A percentile compares a stretch with the other conserved stretches of the same genome.
Evolutionary conservation across 1,139 yeast species (phyloP).

Genomic region (Geotrichum aggregatum): DNA sequence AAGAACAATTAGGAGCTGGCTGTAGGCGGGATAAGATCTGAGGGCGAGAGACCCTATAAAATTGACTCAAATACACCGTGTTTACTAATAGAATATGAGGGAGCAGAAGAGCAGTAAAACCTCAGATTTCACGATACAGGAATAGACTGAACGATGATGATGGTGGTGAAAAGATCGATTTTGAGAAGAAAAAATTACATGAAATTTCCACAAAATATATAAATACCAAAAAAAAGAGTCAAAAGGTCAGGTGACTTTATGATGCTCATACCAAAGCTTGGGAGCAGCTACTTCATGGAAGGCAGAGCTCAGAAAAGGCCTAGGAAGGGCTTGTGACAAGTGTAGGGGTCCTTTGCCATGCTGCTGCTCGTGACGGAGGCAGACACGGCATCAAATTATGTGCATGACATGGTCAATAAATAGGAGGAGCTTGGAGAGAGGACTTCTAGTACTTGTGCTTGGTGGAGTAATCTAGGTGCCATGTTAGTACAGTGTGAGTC

Average conservation of each 20-base stretch:
- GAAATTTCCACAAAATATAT: not conserved
- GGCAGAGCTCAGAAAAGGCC: too few relatives aligned
- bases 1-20: slow-evolving; percentile 4
- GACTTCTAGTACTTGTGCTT: slow-evolving; percentile 32
- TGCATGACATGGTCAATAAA: too few relatives aligned
- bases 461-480: slow-evolving; percentile 32
- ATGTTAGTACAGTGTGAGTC: not conserved
- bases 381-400: too few relatives aligned
- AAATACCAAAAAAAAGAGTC: slow-evolving; percentile 1
- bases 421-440: too few relatives aligned
- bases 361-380: too few relatives aligned
- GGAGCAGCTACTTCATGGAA: too few relatives aligned
- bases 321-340: not conserved
- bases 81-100: not conserved
- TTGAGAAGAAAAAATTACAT: not conserved
- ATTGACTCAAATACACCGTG: slow-evolving; percentile 13
- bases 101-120: not conserved
- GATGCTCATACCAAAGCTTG: too few relatives aligned
- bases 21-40: not conserved
- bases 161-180: not conserved
- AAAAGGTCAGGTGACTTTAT: not conserved
- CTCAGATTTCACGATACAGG: slow-evolving; percentile 1
- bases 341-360: too few relatives aligned
- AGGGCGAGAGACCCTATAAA: slow-evolving; percentile 17
- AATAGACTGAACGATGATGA: not conserved